These are phyloP conservation scores for Penicillium sp. DNA, from an alignment of 2,329 filamentous ascomycete species.

Conservation along the genomic window DNA sequence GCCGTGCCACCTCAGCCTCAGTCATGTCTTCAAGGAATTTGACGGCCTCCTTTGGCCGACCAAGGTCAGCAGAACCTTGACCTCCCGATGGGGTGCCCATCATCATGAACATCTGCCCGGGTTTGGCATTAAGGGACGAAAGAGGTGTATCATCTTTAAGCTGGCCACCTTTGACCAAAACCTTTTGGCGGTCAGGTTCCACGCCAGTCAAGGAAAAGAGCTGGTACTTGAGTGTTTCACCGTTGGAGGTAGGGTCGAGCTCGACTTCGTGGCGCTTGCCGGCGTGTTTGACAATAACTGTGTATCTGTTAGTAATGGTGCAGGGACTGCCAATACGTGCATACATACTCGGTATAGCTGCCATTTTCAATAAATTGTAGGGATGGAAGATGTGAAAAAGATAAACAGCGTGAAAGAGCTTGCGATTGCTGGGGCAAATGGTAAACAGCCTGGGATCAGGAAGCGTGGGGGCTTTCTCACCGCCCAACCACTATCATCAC, in stretches of 20 bases:
- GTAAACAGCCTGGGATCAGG: slow-evolving; percentile 17
- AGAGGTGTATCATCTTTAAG: slow-evolving; percentile 92
- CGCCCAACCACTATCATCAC: slow-evolving; percentile 24
- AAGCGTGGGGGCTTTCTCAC: slow-evolving; percentile 27
- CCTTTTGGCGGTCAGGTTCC: slow-evolving; percentile 91
- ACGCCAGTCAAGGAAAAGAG: slow-evolving; percentile 91
- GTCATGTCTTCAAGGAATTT: slow-evolving; percentile 98
- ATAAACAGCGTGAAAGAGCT: slow-evolving; percentile 8
- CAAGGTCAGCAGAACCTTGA: slow-evolving; percentile 50
- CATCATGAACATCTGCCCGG: slow-evolving; percentile 86
- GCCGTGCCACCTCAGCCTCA: slow-evolving; percentile 76
- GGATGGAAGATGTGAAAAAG: slow-evolving; percentile 3
- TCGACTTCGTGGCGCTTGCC: slow-evolving; percentile 94
- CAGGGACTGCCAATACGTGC: background rate
- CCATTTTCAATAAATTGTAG: slow-evolving; percentile 36
- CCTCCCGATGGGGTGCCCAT: slow-evolving; percentile 76
- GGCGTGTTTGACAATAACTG: slow-evolving; percentile 87
- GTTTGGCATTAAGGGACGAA: slow-evolving; percentile 72
- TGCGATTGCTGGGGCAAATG: slow-evolving; percentile 7
- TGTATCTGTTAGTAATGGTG: slow-evolving; percentile 17
- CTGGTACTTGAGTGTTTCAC: slow-evolving; percentile 91
- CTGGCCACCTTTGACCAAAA: slow-evolving; percentile 85
- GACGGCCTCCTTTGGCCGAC: slow-evolving; percentile 65
- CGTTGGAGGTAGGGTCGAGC: slow-evolving; percentile 71
- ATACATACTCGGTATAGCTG: slow-evolving; percentile 47